These are phyloP conservation scores for Yamadazyma sp. DNA, from an alignment of 805 yeast genomes.

Conservation along the genomic window DNA sequence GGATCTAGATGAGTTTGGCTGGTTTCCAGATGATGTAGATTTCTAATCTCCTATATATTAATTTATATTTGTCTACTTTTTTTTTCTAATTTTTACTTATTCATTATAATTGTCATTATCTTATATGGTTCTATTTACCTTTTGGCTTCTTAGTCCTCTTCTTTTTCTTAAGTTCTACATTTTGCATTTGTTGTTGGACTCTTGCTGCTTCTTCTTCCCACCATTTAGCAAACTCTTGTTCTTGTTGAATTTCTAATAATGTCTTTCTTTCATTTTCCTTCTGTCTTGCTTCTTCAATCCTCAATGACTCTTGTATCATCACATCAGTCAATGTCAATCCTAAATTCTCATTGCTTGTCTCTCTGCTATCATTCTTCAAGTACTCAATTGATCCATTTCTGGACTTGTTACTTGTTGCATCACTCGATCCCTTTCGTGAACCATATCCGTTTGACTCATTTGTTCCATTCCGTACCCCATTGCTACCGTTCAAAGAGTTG, in stretches of 20 bases:
- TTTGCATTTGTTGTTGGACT: constrained; percentile 46
- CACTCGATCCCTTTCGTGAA: too few species aligned
- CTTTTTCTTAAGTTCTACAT: constrained; percentile 6
- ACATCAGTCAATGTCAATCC: constrained; percentile 35
- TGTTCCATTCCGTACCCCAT: too few species aligned
- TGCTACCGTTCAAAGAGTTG: too few species aligned
- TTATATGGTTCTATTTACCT: constrained; percentile 4
- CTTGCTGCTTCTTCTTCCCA: constrained; percentile 77
- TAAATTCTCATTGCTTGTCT: background rate
- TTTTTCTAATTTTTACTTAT: too few species aligned
- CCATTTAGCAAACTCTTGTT: constrained; percentile 84
- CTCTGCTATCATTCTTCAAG: background rate
- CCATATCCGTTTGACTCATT: too few species aligned
- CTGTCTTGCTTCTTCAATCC: constrained; percentile 26
- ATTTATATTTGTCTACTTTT: background rate
- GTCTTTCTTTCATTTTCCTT: constrained; percentile 37
- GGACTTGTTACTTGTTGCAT: too few species aligned
- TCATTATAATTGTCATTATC: too few species aligned
- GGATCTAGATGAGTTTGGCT: constrained; percentile 50
- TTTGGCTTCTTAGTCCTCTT: constrained; percentile 4
- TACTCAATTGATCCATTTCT: too few species aligned
- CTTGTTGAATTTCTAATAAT: constrained; percentile 71
- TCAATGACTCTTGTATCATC: constrained; percentile 45
- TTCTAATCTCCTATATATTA: constrained; percentile 1
- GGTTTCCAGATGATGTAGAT: constrained; percentile 62